Base-by-base conservation (phyloP, 139 green algal genomes). In the Volvox reticuliferus region DNA sequence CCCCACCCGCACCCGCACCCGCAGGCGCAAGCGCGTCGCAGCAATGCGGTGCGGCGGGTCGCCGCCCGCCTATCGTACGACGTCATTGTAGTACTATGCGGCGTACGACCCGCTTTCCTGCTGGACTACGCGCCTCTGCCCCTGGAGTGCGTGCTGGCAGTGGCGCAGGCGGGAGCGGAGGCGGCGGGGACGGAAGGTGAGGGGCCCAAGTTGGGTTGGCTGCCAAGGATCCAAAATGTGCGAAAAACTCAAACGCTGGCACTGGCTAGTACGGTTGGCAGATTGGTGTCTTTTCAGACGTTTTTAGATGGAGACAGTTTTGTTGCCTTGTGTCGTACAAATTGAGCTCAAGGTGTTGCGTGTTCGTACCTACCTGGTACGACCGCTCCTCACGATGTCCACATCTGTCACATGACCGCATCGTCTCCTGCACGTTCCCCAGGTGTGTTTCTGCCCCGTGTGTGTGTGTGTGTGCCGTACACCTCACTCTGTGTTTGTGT, bases 91-190 rank as follows among this genome's bases (percentile, higher is more conserved):
- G 69, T 97, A 22, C 82, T 94, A 24, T 71, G 62, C 26, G 93
- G 93, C 26, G 83, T 97, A 79, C 77, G 95, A 22, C 80, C 87
- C 12, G 81, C 85, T 2, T 85, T 96, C 71, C 93, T 97, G 91
- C 75, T 97, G 30, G 95, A 97, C 79, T 96, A 96, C 32, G 88
- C 84, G 14, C 9, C 68, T n/a, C 71, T 2, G 36, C 35, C n/a
- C 21, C 36, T 90, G 30, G 65, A 67, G 76, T 28, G 67, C 26
- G 87, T 62, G 14, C 19, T 83, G 61, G 86, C 33, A 55, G 65
- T 79, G 24, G 19, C 68, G 63, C 61, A 0, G n/a, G 62, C 26
- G 32, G 36, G 90, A 33, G 76, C 62, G 77, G 37, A n/a, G 16
- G 75, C 88, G n/a, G 91, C 28, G 19, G 32, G 76, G 44, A 78